Evolutionary conservation across 169 alveolate genomes (phyloP).

Genomic region (Plasmodium gallinaceum): DNA sequence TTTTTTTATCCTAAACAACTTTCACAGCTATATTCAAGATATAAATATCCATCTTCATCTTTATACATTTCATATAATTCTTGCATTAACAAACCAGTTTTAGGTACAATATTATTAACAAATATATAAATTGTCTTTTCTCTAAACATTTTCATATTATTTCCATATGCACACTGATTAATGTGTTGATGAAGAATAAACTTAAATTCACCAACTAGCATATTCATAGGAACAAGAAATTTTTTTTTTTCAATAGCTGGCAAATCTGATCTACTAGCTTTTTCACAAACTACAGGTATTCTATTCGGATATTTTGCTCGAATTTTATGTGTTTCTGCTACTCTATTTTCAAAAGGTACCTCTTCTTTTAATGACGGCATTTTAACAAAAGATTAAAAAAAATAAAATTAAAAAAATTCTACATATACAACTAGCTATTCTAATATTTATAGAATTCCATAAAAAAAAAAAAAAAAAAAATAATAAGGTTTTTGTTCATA

Average conservation of each 20-base stretch:
- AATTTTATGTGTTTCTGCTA: constrained; percentile 88
- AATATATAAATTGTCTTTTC: constrained; percentile 87
- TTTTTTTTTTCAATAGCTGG: constrained; percentile 79
- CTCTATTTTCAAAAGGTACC: constrained; percentile 84
- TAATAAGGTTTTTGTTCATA: no score
- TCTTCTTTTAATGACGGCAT: constrained; percentile 77
- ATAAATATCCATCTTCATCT: constrained; percentile 89
- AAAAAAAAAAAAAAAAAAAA: no score
- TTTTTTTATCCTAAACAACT: constrained; percentile 79
- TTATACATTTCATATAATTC: constrained; percentile 88
- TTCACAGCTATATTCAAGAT: constrained; percentile 88
- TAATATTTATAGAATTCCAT: no score
- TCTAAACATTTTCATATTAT: constrained; percentile 74
- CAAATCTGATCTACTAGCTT: constrained; percentile 72
- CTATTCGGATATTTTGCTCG: constrained; percentile 91
- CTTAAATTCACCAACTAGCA: constrained; percentile 92
- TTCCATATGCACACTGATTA: constrained; percentile 79
- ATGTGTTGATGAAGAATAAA: constrained; percentile 91
- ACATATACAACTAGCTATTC: no score
- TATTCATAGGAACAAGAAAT: constrained; percentile 90
- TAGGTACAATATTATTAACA: constrained; percentile 87
- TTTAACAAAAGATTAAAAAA: neutral
- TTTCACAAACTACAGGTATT: constrained; percentile 93
- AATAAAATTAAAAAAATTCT: neutral
- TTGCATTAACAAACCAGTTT: constrained; percentile 87